Percentiles rank a stretch among this genome's conserved stretches.
These are phyloP conservation scores for Mortierella hygrophila DNA, from an alignment of 192 early-diverging fungal genomes.

Conservation along the genomic window DNA sequence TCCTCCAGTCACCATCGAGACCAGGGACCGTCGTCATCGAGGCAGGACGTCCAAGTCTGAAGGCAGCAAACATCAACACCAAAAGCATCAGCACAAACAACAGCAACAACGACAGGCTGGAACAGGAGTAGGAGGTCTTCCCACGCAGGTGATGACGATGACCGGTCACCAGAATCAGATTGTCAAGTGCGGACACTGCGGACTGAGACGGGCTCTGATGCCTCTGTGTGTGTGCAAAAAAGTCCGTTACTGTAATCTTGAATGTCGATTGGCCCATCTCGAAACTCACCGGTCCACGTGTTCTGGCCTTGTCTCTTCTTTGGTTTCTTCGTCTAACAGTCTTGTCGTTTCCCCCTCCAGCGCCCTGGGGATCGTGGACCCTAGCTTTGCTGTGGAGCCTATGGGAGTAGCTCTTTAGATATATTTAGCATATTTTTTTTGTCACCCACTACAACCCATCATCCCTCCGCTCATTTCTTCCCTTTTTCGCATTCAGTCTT, in stretches of 20 bases:
- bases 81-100: conserved; percentile 1
- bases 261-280: conserved; percentile 38
- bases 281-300: conserved; percentile 36
- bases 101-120: not conserved
- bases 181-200: conserved; percentile 41
- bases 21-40: conserved; percentile 18
- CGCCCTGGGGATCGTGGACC: not conserved
- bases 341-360: too few relatives aligned
- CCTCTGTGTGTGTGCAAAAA: conserved; percentile 50
- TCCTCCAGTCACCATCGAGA: not conserved
- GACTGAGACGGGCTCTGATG: conserved; percentile 32
- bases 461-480: too few relatives aligned
- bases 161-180: conserved; percentile 29
- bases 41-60: not conserved
- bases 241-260: conserved; percentile 45
- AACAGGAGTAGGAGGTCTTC: not conserved
- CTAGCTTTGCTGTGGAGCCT: not conserved
- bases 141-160: conserved; percentile 27
- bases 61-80: conserved; percentile 16
- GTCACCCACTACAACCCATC: too few relatives aligned
- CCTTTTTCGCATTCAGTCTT: too few relatives aligned
- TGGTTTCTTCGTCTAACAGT: too few relatives aligned
- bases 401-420: not conserved
- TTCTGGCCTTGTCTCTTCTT: not conserved
- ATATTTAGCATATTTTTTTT: too few relatives aligned